A percentile compares a stretch with the other conserved stretches of the same genome.
Conservation (phyloP, 495 filamentous ascomycete species). For the Thermochaetoides thermophila region DNA sequence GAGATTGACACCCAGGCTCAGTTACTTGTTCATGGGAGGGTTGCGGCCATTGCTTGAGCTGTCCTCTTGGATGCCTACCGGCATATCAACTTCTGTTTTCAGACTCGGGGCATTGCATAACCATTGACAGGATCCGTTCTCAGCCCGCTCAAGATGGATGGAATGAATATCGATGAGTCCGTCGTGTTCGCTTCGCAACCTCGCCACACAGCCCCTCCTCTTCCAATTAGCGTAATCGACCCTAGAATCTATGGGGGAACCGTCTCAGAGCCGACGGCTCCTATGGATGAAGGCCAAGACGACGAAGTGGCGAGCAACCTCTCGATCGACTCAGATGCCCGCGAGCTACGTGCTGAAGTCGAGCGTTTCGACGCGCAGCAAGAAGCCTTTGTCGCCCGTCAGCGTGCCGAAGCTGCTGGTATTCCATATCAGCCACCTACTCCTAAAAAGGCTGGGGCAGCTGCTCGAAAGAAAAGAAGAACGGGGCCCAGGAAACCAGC, state of each 20-base stretch:
- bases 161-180: constrained; percentile 12
- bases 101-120: no score
- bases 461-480: no score
- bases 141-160: constrained; percentile 4
- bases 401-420: constrained; percentile 11
- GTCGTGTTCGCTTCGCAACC: not conserved
- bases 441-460: constrained; percentile 11
- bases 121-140: no score
- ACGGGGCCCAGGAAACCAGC: constrained; percentile 55
- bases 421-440: constrained; percentile 7
- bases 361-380: constrained; percentile 21
- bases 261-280: not conserved
- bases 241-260: constrained; percentile 4
- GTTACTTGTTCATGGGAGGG: no score
- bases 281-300: constrained; percentile 4
- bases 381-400: constrained; percentile 19
- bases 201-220: not conserved
- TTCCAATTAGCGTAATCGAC: constrained; percentile 7
- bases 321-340: constrained; percentile 26
- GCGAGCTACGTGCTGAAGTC: constrained; percentile 21
- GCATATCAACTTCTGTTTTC: no score
- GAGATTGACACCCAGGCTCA: no score
- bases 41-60: no score
- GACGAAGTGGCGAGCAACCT: constrained; percentile 13
- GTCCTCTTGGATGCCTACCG: no score